Percentiles rank a stretch among this genome's conserved stretches.
These are phyloP conservation scores for Colletotrichum higginsianum DNA, from an alignment of 2,329 filamentous ascomycete species.

Conservation along the genomic window DNA sequence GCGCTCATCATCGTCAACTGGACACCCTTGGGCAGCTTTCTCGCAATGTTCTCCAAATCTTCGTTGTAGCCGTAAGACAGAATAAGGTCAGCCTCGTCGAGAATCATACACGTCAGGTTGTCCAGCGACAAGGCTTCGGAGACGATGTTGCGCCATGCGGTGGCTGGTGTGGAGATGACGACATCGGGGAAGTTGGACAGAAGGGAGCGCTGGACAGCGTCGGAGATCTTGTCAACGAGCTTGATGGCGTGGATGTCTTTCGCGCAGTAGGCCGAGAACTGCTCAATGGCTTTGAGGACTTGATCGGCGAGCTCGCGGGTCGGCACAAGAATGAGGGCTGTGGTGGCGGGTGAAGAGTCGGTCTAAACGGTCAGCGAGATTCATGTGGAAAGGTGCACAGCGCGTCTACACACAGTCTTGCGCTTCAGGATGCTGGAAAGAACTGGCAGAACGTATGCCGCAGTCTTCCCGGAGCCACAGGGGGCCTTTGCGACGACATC, in stretches of 20 bases:
- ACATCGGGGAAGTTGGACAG: conserved; percentile 90
- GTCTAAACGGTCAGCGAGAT: conserved; percentile 54
- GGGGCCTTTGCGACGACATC: conserved; percentile 94
- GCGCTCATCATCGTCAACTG: conserved; percentile 96
- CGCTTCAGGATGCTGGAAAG: conserved; percentile 85
- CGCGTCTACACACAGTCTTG: conserved; percentile 69
- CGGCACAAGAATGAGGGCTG: conserved; percentile 91
- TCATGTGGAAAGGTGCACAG: not conserved
- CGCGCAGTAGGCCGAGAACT: conserved; percentile 85
- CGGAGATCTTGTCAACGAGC: conserved; percentile 90
- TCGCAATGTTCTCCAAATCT: conserved; percentile 85
- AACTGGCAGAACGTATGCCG: conserved; percentile 94
- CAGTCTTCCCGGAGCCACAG: conserved; percentile 97
- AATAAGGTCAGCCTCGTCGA: conserved; percentile 95
- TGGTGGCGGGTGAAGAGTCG: conserved; percentile 69
- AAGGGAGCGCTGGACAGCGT: conserved; percentile 88
- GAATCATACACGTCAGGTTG: conserved; percentile 82
- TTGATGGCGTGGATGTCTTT: conserved; percentile 89
- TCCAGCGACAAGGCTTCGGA: conserved; percentile 79
- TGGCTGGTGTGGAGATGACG: conserved; percentile 90
- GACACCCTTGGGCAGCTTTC: conserved; percentile 84
- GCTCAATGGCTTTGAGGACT: conserved; percentile 83
- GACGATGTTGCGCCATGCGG: conserved; percentile 84
- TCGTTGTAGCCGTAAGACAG: conserved; percentile 95
- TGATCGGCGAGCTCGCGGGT: conserved; percentile 96